These are phyloP conservation scores for Chaetomium strumarium DNA, from an alignment of 2,329 filamentous ascomycete species.

Conservation along the genomic window DNA sequence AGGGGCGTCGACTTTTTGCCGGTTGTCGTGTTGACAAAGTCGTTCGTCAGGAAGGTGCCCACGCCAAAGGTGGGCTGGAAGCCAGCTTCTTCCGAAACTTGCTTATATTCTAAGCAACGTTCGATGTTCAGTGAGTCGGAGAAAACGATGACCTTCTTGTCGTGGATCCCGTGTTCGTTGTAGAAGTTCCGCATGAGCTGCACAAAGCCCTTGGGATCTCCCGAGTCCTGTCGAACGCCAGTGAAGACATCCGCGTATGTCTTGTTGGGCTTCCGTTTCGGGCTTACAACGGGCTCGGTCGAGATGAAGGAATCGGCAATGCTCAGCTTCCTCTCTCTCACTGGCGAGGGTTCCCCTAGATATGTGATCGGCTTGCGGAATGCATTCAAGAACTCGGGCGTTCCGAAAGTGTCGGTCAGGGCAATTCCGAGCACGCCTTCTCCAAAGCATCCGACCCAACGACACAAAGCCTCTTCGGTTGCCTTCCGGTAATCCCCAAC, in stretches of 20 bases:
- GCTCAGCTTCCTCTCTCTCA: slow-evolving; percentile 25
- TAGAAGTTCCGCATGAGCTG: slow-evolving; percentile 78
- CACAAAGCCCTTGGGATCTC: slow-evolving; percentile 75
- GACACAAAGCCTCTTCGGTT: slow-evolving; percentile 75
- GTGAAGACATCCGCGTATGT: slow-evolving; percentile 78
- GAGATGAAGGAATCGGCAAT: slow-evolving; percentile 29
- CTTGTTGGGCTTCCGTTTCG: slow-evolving; percentile 38
- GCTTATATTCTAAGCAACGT: slow-evolving; percentile 83
- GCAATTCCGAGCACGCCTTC: slow-evolving; percentile 78
- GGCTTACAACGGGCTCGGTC: slow-evolving; percentile 35
- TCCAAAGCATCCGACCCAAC: slow-evolving; percentile 91
- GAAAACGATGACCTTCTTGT: slow-evolving; percentile 86
- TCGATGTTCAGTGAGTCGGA: slow-evolving; percentile 93
- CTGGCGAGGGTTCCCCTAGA: slow-evolving; percentile 36
- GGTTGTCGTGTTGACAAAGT: slow-evolving; percentile 68
- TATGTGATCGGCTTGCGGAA: slow-evolving; percentile 62
- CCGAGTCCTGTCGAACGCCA: slow-evolving; percentile 85
- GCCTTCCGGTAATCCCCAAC: slow-evolving; percentile 78
- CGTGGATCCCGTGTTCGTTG: slow-evolving; percentile 64
- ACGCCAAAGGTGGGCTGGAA: slow-evolving; percentile 89
- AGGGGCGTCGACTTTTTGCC: slow-evolving; percentile 81
- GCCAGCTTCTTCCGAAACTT: slow-evolving; percentile 69
- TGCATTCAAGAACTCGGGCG: slow-evolving; percentile 75
- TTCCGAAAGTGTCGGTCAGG: slow-evolving; percentile 94
- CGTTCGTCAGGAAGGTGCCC: slow-evolving; percentile 93